Base-by-base conservation (phyloP, 768 basidiomycete species). In the Lentinus tigrinus region DNA sequence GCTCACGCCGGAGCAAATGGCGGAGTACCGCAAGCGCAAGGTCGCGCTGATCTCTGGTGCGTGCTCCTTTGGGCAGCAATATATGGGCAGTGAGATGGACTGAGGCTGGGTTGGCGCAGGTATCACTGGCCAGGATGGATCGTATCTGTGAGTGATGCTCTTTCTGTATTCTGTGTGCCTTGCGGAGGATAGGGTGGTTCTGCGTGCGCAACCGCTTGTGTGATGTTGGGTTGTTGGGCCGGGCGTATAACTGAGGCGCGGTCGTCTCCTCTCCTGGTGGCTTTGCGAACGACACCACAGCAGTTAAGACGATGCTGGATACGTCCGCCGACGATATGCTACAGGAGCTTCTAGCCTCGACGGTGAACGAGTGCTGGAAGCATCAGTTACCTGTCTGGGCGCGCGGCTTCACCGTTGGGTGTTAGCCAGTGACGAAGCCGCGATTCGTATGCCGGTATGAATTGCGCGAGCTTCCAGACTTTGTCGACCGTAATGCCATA, bases 121-220 rank as follows among this genome's bases (percentile, higher is more conserved):
- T 71, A 91, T 97, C 73, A 95, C 95, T 60, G 95, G 95, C 37
- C 95, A 97, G 73, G 95, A 98, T 72, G 95, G 95, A 26, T 96
- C 95, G 3, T 98, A 98, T 73, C 77, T 98, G 86, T 93, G 74
- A 72, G 91, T 75, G 62, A 31, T 24, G 28, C 4, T 39, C 19
- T 36, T 9, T 26, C 13, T 24, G 31, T 24, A 17, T 17, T 49
- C 37, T 23, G 19, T 17, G n/a, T 37, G 23, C 11, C 11, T 34
- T 37, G 34, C 14, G 13, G 4, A 4, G 26, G 27, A 38, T 39
- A n/a, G n/a, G n/a, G 28, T 13, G 24, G 49, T 19, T 34, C 17
- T 11, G 36, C 16, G 49, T 31, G 21, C 43, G n/a, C 21, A 24
- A 23, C 13, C 11, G 43, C 43, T 46, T 23, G 43, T 24, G 43